Evolutionary conservation across 2,329 filamentous ascomycete genomes (phyloP).

Genomic region (Aspergillus brasiliensis): DNA sequence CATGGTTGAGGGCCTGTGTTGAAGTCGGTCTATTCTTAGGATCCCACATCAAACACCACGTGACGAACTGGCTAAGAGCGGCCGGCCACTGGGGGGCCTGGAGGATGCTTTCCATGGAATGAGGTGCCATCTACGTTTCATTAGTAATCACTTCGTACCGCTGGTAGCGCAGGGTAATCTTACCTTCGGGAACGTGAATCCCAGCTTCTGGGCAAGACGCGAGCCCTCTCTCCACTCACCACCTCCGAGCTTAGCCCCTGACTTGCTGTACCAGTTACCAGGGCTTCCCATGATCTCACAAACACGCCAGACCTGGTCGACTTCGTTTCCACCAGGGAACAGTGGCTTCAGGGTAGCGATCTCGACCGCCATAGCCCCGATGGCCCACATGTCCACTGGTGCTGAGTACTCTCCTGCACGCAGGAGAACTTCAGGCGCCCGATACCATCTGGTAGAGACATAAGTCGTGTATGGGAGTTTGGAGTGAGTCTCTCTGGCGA

Average conservation of each 20-base stretch:
- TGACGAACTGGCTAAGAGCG: conserved; percentile 87
- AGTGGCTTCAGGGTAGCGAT: conserved; percentile 94
- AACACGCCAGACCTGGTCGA: conserved; percentile 97
- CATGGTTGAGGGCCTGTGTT: conserved; percentile 88
- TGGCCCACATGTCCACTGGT: conserved; percentile 97
- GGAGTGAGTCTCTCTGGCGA: conserved; percentile 96
- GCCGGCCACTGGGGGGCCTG: conserved; percentile 89
- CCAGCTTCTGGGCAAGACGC: conserved; percentile 88
- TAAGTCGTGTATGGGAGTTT: conserved; percentile 97
- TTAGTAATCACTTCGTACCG: conserved; percentile 8
- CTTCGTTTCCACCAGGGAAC: conserved; percentile 96
- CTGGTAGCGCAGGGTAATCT: not conserved
- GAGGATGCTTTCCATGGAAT: conserved; percentile 92
- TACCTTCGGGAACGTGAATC: conserved; percentile 93
- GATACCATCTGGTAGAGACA: conserved; percentile 95
- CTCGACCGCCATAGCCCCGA: conserved; percentile 98
- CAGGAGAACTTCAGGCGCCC: conserved; percentile 88
- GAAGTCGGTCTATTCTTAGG: conserved; percentile 89
- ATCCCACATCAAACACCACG: conserved; percentile 99
- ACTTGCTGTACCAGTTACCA: conserved; percentile 96
- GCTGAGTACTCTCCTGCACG: conserved; percentile 96
- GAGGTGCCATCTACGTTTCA: conserved; percentile 78
- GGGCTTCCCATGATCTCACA: conserved; percentile 99
- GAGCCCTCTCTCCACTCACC: conserved; percentile 98
- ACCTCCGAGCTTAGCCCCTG: conserved; percentile 81